These are phyloP conservation scores for Oryza coarctata DNA, from an alignment of 176 grass and related monocot species.

Conservation along the genomic window DNA sequence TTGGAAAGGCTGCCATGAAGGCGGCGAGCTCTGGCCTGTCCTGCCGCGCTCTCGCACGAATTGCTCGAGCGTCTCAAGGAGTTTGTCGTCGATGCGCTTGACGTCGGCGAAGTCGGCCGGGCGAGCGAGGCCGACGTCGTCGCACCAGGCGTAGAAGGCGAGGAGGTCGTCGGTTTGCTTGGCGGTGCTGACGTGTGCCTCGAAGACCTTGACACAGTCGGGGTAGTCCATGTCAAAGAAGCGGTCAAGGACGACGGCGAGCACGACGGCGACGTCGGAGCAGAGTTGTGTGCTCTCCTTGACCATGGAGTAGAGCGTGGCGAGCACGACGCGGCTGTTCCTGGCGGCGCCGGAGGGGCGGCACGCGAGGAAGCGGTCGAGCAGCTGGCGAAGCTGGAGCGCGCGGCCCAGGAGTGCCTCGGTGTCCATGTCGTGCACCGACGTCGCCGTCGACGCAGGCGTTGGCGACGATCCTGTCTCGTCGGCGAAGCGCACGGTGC, in stretches of 20 bases:
- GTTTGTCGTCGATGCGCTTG: constrained; percentile 52
- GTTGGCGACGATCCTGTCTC: neutral
- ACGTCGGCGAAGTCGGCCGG: constrained; percentile 56
- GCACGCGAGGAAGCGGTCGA: constrained; percentile 62
- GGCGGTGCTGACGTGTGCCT: constrained; percentile 52
- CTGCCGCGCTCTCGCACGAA: constrained; percentile 57
- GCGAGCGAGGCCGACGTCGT: constrained; percentile 46
- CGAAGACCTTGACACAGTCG: constrained; percentile 69
- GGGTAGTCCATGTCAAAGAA: constrained; percentile 90
- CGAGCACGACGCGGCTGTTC: constrained; percentile 52
- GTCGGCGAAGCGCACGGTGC: constrained; percentile 30
- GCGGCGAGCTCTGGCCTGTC: constrained; percentile 34
- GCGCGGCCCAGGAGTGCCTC: constrained; percentile 50
- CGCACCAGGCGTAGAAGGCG: constrained; percentile 65
- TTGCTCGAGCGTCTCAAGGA: constrained; percentile 68
- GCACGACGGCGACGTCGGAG: constrained; percentile 45
- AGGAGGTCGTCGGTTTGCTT: constrained; percentile 67
- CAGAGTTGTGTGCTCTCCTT: constrained; percentile 60
- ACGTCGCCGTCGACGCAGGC: neutral
- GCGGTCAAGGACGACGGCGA: constrained; percentile 57
- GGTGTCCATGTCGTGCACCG: constrained; percentile 51
- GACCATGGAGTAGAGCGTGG: constrained; percentile 36
- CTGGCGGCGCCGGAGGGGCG: constrained; percentile 56
- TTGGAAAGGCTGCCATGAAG: constrained; percentile 30
- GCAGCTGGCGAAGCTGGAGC: constrained; percentile 55